Percentiles rank a stretch among this genome's conserved stretches.
Evolutionary conservation across 345 rosid species (phyloP).

Genomic region (Eucalyptus viminalis): DNA sequence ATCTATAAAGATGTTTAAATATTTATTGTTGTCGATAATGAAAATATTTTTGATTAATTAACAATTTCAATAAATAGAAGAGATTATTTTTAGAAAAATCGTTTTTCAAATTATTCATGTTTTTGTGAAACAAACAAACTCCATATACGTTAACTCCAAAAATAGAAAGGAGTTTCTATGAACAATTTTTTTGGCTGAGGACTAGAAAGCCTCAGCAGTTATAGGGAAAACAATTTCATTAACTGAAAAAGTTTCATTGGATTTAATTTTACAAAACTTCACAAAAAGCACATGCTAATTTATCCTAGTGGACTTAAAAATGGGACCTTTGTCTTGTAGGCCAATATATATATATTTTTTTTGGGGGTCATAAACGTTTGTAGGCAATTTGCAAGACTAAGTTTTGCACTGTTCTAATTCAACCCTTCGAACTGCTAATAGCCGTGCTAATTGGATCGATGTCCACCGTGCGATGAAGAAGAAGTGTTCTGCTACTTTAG

Average conservation of each 20-base stretch:
- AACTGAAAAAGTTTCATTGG: background rate
- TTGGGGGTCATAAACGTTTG: background rate
- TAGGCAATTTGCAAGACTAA: background rate
- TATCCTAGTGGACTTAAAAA: background rate
- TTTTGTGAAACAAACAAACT: no score
- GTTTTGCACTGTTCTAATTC: background rate
- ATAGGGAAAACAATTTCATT: background rate
- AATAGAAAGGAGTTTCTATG: background rate
- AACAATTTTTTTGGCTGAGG: background rate
- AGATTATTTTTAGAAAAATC: no score
- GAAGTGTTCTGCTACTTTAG: background rate
- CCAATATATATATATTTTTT: no score
- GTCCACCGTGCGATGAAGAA: background rate
- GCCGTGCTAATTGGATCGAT: background rate
- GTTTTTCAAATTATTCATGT: no score
- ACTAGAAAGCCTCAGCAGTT: background rate
- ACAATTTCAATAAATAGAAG: no score
- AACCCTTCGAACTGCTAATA: background rate
- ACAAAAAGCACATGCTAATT: background rate
- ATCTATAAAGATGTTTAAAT: background rate
- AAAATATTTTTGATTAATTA: no score
- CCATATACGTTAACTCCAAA: rapidly evolving
- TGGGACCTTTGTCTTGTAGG: background rate
- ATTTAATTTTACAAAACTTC: background rate
- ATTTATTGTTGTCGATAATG: rapidly evolving